Percentiles rank a stretch among this genome's conserved stretches.
Conservation (phyloP, 1,284 basidiomycete genomes). For the Stygiomarasmius scandens region DNA sequence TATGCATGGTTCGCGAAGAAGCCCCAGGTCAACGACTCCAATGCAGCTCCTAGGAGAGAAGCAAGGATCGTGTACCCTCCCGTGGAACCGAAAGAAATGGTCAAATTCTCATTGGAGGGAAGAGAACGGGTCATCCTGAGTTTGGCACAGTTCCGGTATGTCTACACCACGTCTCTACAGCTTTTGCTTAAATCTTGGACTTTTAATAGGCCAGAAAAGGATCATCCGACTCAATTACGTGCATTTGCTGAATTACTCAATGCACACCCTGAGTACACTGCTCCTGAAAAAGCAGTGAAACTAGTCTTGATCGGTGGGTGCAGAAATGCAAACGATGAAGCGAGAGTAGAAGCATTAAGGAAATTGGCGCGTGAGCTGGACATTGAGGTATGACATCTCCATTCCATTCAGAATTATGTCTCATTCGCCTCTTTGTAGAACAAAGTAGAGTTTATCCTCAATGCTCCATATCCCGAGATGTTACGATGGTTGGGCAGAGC, state of each 20-base stretch:
- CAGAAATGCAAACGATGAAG: constrained; percentile 76
- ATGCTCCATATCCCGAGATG: constrained; percentile 78
- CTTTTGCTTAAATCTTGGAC: not conserved
- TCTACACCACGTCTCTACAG: not conserved
- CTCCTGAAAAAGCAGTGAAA: constrained; percentile 37
- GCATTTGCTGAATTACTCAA: constrained; percentile 69
- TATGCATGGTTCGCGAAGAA: constrained; percentile 21
- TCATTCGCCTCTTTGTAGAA: too few species aligned
- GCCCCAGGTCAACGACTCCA: not conserved
- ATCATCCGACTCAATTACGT: constrained; percentile 81
- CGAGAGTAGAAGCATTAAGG: constrained; percentile 67
- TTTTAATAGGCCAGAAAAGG: constrained; percentile 86
- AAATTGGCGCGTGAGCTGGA: constrained; percentile 63
- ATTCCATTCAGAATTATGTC: too few species aligned
- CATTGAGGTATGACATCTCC: constrained; percentile 64
- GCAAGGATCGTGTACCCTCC: constrained; percentile 84
- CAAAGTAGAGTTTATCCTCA: constrained; percentile 80
- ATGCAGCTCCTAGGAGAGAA: not conserved
- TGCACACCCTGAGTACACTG: constrained; percentile 55
- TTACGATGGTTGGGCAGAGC: constrained; percentile 71
- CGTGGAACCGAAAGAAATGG: constrained; percentile 84
- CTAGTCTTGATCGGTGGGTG: constrained; percentile 85
- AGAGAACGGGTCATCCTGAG: constrained; percentile 78
- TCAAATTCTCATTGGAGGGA: constrained; percentile 59
- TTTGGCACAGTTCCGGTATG: constrained; percentile 88